Base-by-base conservation (phyloP, 2,329 filamentous ascomycete genomes). In the Aspergillus eucalypticola region DNA sequence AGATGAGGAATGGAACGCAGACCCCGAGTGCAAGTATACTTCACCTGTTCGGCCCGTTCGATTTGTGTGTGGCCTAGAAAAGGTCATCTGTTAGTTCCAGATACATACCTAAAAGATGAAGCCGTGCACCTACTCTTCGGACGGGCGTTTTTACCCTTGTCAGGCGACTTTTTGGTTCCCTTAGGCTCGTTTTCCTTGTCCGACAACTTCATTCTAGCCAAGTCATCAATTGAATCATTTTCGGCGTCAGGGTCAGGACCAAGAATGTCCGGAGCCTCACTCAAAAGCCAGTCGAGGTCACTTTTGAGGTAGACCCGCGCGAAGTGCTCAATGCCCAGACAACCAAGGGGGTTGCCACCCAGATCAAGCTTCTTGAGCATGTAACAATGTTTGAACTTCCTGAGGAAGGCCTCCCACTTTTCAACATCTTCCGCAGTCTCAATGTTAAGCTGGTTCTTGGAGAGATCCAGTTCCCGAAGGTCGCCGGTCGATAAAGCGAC, bases 401-500 rank as follows among this genome's bases (percentile, higher is more conserved):
- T 58, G 13, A 83, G 66, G 58, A 84, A 84, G 1, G 49, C 53
- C 55, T 76, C 70, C 80, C 80, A 83, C 8, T 76, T 67, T 4
- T 60, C 52, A 35, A 76, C 74, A 39, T 82, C 70, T 19, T 74
- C 66, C 8, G 71, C 65, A 8, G 65, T 75, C 5, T 59, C 62
- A 23, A 83, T 73, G 10, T 62, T 66, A 60, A 84, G 78, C 0
- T 72, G 61, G 64, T 84, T 84, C 21, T 74, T 64, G 8, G 81
- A 78, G 7, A 84, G 66, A 61, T 82, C 78, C 19, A 84, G 68
- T 25, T 79, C 78, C 60, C 76, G 75, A 15, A 84, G 67, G 41
- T 81, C 78, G n/a, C 73, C 72, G n/a, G 66, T 60, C 7, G 77
- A 76, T n/a, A 78, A 67, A 11, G 68, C 63, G 50, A 84, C 73